Evolutionary conservation across 805 yeast genomes (phyloP), one percentile per base, ranked within the genome.

Genomic region (Wickerhamomyces silvicola): DNA sequence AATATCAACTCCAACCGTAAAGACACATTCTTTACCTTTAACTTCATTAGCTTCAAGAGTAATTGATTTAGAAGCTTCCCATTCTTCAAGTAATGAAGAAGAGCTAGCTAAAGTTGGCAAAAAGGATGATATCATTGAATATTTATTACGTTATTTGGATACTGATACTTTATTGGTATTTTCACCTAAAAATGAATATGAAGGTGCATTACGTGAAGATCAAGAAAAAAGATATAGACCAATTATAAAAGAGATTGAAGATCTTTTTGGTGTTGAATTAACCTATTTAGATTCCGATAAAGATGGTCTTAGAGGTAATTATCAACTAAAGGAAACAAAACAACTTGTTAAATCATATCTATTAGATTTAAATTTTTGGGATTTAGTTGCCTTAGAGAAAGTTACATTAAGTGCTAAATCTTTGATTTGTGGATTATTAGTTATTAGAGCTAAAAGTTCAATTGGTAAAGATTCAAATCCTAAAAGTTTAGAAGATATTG

Each of bases 151-250:
- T 34, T 92, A 88, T 52, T 64, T 94, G 37, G 98, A 92, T 55
- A 92, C 98, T 0, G 99, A 92, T 57, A 87, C 97, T 2, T 64
- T 94, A 41, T 66, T 92, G 32, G 86, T 90, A 7, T 81, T 88
- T 50, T 78, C 96, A 1, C 94, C 96, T 10, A 43, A 46, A 9
- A 67, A 64, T 25, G 97, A 90, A 54, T 86, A 82, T 52, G 88
- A 83, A 43, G 97, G 97, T 8, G 66, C 63, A 25, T 66, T 92
- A 40, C 71, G 98, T 50, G 55, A 62, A 23, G 85, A 74, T n/a
- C 98, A 92, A 58, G 79, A 85, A 42, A 74, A 76, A 44, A 59
- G 68, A 34, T 94, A 85, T 57, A 57, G 78, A 36, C 95, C 95
- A 0, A 62, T 90, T 24, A 81, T 86, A 18, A 56, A 58, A 27